phyloP scores from a whole-genome alignment of 2,329 filamentous ascomycete species.

The Sphaerulina musiva region DNA sequence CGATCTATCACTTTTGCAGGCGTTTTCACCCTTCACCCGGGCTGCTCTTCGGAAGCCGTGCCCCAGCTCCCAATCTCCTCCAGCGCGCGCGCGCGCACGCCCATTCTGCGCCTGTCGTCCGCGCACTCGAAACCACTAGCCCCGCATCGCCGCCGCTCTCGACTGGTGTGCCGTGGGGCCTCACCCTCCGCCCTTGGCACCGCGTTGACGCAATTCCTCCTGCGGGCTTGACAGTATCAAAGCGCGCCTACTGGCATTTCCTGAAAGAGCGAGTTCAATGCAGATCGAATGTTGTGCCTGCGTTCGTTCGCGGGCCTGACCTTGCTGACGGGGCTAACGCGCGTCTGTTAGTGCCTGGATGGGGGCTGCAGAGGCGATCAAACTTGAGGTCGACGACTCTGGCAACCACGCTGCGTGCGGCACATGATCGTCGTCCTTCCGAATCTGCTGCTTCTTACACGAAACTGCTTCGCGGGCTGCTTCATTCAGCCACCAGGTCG shows the following conservation, averaged over 20 bases:
- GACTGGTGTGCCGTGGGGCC: constrained; percentile 10
- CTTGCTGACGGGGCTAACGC: constrained; percentile 18
- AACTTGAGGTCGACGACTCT: constrained; percentile 6
- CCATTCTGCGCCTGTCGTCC: constrained; percentile 10
- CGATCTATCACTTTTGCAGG: constrained; percentile 20
- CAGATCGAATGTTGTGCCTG: constrained; percentile 23
- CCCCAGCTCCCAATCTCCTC: constrained; percentile 4
- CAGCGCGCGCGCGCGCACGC: not conserved
- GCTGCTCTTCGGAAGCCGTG: constrained; percentile 7
- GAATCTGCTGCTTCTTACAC: constrained; percentile 8
- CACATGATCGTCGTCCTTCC: constrained; percentile 8
- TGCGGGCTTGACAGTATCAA: constrained; percentile 19
- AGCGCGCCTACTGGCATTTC: constrained; percentile 7
- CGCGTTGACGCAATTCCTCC: constrained; percentile 17
- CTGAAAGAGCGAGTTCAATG: constrained; percentile 18
- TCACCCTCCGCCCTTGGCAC: constrained; percentile 7
- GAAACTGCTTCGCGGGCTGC: not conserved
- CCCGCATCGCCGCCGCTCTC: constrained; percentile 10
- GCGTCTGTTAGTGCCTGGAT: constrained; percentile 9
- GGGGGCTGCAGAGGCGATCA: constrained; percentile 14
- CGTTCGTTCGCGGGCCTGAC: constrained; percentile 16
- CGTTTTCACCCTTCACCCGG: constrained; percentile 4
- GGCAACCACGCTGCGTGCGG: constrained; percentile 2
- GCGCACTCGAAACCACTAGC: constrained; percentile 9
- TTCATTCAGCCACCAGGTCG: not conserved